Percentiles rank a stretch among this genome's conserved stretches.
These are phyloP conservation scores for Suhomyces emberorum DNA, from an alignment of 805 yeast species.

Conservation along the genomic window DNA sequence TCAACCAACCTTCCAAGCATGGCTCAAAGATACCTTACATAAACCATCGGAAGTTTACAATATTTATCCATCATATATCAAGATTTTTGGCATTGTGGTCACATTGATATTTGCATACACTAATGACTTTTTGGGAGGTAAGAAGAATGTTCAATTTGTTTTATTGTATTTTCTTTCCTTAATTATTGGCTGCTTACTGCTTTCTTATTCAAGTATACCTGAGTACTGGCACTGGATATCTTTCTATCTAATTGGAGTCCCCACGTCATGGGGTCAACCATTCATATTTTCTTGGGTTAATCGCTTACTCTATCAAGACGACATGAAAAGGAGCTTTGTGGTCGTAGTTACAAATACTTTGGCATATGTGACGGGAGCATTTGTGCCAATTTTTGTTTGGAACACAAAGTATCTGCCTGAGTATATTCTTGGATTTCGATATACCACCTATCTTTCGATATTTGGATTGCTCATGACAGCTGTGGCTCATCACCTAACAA, in stretches of 20 bases:
- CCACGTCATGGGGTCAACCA: conserved; percentile 54
- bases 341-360: conserved; percentile 36
- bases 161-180: conserved; percentile 35
- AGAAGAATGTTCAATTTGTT: conserved; percentile 35
- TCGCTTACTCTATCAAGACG: conserved; percentile 41
- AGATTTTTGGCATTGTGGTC: conserved; percentile 13
- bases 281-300: conserved; percentile 57
- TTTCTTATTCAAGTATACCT: conserved; percentile 49
- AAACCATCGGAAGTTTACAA: conserved; percentile 30
- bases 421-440: conserved; percentile 15
- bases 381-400: conserved; percentile 41
- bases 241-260: conserved; percentile 47
- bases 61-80: conserved; percentile 27
- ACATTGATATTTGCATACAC: conserved; percentile 11
- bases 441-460: conserved; percentile 25
- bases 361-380: conserved; percentile 39
- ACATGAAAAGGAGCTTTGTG: conserved; percentile 38
- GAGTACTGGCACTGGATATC: conserved; percentile 48
- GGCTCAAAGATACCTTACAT: conserved; percentile 31
- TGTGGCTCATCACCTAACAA: conserved; percentile 22
- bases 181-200: conserved; percentile 40
- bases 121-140: conserved; percentile 32
- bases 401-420: conserved; percentile 31
- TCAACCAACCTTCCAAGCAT: conserved; percentile 38
- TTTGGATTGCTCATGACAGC: conserved; percentile 30